These are phyloP conservation scores for Nitzschia sp. DNA, from an alignment of 108 stramenopile genomes.

Conservation along the genomic window DNA sequence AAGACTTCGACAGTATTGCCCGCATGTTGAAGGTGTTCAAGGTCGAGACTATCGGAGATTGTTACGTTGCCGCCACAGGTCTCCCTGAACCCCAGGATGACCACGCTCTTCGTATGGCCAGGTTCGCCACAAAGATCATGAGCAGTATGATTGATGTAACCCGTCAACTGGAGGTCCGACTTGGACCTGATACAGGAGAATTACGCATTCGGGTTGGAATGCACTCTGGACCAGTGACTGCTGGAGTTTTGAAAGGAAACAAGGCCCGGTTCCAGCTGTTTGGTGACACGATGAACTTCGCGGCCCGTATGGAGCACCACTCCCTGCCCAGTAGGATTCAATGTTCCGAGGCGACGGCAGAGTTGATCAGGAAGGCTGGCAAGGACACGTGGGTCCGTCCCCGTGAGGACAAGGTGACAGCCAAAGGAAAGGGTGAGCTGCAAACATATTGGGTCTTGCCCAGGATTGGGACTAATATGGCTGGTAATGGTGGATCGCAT, in stretches of 20 bases:
- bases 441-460: neutral
- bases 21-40: conserved; percentile 18
- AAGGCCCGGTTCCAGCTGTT: conserved; percentile 49
- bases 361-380: conserved; percentile 17
- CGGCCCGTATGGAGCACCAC: conserved; percentile 45
- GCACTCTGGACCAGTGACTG: conserved; percentile 51
- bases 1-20: conserved; percentile 12
- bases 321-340: conserved; percentile 24
- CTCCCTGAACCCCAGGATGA: conserved; percentile 24
- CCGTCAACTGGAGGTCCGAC: conserved; percentile 11
- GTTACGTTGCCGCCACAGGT: conserved; percentile 30
- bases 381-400: conserved; percentile 15
- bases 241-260: conserved; percentile 40
- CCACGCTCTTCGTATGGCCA: conserved; percentile 26
- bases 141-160: conserved; percentile 21
- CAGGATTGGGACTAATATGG: neutral
- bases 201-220: conserved; percentile 56
- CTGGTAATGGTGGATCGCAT: neutral
- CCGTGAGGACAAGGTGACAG: conserved; percentile 20
- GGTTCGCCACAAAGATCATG: conserved; percentile 23
- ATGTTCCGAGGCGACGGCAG: conserved; percentile 15
- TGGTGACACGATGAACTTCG: conserved; percentile 47
- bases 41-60: conserved; percentile 25
- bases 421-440: conserved; percentile 21
- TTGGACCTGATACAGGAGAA: conserved; percentile 25